Conservation (phyloP, 345 rosid genomes). For the Linum trigynum region DNA sequence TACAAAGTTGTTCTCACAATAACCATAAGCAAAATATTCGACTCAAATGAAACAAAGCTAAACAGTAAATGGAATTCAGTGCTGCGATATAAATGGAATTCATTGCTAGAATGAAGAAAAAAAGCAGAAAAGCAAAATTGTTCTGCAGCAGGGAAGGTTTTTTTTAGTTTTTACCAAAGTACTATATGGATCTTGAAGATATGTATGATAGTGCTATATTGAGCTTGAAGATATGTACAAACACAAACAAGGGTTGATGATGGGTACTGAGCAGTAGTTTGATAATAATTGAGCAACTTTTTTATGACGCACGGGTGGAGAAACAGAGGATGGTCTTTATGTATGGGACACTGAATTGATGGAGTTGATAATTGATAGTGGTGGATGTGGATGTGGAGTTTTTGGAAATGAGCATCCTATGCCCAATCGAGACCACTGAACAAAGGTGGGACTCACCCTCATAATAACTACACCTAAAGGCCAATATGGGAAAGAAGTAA, state of each 20-base stretch:
- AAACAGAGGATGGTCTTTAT: conserved; percentile 19
- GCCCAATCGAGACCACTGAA: conserved; percentile 9
- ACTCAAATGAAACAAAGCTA: too few species aligned
- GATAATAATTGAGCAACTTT: conserved; percentile 19
- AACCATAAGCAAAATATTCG: too few species aligned
- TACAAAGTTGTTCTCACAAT: neutral
- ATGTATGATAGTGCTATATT: too few species aligned
- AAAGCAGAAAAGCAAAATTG: too few species aligned
- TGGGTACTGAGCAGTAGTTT: neutral
- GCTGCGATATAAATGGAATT: too few species aligned
- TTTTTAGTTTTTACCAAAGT: too few species aligned
- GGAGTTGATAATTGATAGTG: neutral
- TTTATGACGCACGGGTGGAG: conserved; percentile 26
- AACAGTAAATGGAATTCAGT: too few species aligned
- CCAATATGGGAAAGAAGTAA: neutral
- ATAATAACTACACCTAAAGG: neutral
- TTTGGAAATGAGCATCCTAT: conserved; percentile 14
- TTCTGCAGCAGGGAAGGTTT: too few species aligned
- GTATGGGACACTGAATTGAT: conserved; percentile 1
- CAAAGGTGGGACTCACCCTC: conserved; percentile 21
- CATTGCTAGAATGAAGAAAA: too few species aligned
- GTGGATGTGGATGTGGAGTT: neutral
- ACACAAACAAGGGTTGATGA: too few species aligned
- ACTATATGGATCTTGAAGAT: too few species aligned
- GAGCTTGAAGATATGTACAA: too few species aligned